Percentiles rank a stretch among this genome's conserved stretches.
These are phyloP conservation scores for Lycium barbarum DNA, from an alignment of 257 asterid genomes.

Conservation along the genomic window DNA sequence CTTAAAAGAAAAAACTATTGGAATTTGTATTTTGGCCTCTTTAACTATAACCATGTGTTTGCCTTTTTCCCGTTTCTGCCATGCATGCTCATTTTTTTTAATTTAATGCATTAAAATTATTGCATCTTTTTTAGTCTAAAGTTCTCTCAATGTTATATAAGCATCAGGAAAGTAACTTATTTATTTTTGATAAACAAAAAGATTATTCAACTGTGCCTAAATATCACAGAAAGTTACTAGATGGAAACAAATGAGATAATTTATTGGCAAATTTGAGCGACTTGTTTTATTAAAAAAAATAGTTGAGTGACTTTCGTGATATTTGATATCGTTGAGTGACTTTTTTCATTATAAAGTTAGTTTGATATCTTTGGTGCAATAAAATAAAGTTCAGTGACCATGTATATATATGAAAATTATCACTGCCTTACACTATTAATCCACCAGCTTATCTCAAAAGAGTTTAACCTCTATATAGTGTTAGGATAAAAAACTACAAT, in stretches of 20 bases:
- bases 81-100: background rate
- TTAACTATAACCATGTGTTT: background rate
- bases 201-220: background rate
- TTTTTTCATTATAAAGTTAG: background rate
- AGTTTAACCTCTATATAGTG: too few species aligned
- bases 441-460: too few species aligned
- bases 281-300: background rate
- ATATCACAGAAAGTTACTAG: background rate
- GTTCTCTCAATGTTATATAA: background rate
- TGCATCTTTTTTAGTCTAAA: background rate
- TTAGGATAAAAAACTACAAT: too few species aligned
- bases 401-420: background rate
- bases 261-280: background rate
- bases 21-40: background rate
- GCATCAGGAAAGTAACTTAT: background rate
- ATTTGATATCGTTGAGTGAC: background rate
- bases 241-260: background rate
- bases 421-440: background rate
- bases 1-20: background rate
- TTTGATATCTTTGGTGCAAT: background rate
- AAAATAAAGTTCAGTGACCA: background rate
- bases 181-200: background rate
- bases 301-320: background rate
- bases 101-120: too few species aligned
- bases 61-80: background rate